Percentiles rank a stretch among this genome's conserved stretches.
phyloP scores from a whole-genome alignment of 2,329 filamentous ascomycete species.

The Calcarisporium arbuscula region DNA sequence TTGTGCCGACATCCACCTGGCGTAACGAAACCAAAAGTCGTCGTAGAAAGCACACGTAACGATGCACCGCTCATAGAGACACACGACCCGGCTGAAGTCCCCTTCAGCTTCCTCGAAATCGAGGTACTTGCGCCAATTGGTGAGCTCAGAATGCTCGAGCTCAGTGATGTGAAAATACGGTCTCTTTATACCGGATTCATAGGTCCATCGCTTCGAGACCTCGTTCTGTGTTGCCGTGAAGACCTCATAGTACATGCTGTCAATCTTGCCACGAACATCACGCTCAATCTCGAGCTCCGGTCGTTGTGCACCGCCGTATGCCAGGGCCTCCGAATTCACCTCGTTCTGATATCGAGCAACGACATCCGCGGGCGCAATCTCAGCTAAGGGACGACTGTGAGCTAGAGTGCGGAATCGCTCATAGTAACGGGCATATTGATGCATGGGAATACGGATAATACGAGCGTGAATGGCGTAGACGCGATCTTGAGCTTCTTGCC shows the following conservation, averaged over 20 bases:
- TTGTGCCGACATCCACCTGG: slow-evolving; percentile 84
- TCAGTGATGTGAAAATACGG: slow-evolving; percentile 97
- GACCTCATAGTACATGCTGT: slow-evolving; percentile 71
- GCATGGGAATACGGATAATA: slow-evolving; percentile 84
- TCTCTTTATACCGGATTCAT: slow-evolving; percentile 88
- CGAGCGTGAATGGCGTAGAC: slow-evolving; percentile 80
- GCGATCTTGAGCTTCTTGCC: slow-evolving; percentile 74
- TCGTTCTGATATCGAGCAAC: slow-evolving; percentile 65
- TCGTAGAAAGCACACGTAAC: slow-evolving; percentile 93
- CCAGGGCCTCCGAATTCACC: slow-evolving; percentile 57
- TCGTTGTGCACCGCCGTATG: slow-evolving; percentile 47
- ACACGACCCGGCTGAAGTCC: slow-evolving; percentile 65
- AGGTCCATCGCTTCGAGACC: slow-evolving; percentile 89
- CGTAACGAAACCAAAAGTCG: slow-evolving; percentile 97
- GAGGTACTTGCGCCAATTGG: slow-evolving; percentile 92
- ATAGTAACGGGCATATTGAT: slow-evolving; percentile 92
- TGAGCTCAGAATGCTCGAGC: slow-evolving; percentile 75
- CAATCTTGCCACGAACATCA: slow-evolving; percentile 73
- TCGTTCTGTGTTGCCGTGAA: slow-evolving; percentile 80
- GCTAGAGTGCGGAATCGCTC: slow-evolving; percentile 79
- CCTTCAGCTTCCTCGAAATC: slow-evolving; percentile 91
- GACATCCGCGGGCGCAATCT: slow-evolving; percentile 64
- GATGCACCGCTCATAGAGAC: slow-evolving; percentile 89
- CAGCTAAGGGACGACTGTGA: slow-evolving; percentile 63
- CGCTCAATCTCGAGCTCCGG: slow-evolving; percentile 76